phyloP scores from a whole-genome alignment of 2,329 filamentous ascomycete species.

The Ophiocordyceps camponoti-saundersi region DNA sequence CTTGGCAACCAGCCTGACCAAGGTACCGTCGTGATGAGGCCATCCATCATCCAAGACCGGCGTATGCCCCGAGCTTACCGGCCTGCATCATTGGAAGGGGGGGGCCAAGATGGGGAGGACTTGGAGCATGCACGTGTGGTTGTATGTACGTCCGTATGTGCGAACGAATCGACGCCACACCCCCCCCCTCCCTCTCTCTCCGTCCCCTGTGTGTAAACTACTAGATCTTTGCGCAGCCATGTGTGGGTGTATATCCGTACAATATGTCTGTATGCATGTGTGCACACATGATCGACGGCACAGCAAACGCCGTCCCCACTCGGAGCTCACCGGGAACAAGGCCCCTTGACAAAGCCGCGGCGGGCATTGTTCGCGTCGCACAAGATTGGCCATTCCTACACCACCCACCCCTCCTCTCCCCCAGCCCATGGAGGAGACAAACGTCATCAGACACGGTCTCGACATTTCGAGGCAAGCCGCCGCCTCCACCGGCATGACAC shows the following conservation, averaged over 20 bases:
- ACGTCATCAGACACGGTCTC: not conserved
- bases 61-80: conserved; percentile 1
- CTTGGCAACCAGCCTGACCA: not conserved
- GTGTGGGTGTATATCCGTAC: not conserved
- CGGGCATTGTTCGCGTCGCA: not conserved
- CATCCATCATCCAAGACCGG: conserved; percentile 1
- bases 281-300: not conserved
- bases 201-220: no score
- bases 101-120: not conserved
- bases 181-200: no score
- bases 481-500: not conserved
- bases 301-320: not conserved
- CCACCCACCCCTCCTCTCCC: no score
- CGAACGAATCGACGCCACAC: no score
- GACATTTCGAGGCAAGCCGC: not conserved
- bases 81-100: not conserved
- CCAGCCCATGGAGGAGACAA: not conserved
- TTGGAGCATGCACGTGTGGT: not conserved
- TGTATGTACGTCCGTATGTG: no score
- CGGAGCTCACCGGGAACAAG: not conserved
- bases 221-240: no score
- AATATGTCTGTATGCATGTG: not conserved
- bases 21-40: not conserved
- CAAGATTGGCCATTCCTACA: not conserved
- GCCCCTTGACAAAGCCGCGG: not conserved